Conservation (phyloP, 108 stramenopile species). For the Schizochytrium sp. region DNA sequence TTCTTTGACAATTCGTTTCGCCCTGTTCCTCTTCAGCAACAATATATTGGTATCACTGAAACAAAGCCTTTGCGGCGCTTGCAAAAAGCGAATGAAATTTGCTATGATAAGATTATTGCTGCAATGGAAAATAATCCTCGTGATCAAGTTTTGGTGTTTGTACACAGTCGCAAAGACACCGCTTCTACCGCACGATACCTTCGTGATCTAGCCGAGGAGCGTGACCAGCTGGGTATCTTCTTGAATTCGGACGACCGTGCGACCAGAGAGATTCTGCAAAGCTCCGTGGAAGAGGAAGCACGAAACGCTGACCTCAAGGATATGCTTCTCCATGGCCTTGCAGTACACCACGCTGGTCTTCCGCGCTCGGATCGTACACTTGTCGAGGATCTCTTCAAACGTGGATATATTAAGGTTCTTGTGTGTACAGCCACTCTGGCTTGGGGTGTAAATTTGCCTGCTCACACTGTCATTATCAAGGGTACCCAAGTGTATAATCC, state of each 20-base stretch:
- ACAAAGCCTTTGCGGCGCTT: slow-evolving; percentile 97
- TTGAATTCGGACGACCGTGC: slow-evolving; percentile 87
- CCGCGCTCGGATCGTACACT: slow-evolving; percentile 91
- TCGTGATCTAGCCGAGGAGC: slow-evolving; percentile 90
- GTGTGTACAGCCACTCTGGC: slow-evolving; percentile 97
- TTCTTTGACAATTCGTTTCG: slow-evolving; percentile 99
- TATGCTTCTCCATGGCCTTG: slow-evolving; percentile 94
- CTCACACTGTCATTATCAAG: slow-evolving; percentile 98
- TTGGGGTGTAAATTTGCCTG: slow-evolving; percentile 99
- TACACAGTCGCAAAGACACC: slow-evolving; percentile 97
- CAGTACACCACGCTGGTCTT: slow-evolving; percentile 99
- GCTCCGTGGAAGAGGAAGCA: slow-evolving; percentile 74
- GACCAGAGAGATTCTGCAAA: slow-evolving; percentile 90
- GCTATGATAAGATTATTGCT: slow-evolving; percentile 93
- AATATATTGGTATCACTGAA: slow-evolving; percentile 98
- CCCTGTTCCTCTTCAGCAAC: slow-evolving; percentile 99
- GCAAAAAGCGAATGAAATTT: slow-evolving; percentile 97
- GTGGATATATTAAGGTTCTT: slow-evolving; percentile 94
- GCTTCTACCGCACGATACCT: slow-evolving; percentile 97
- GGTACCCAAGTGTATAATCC: slow-evolving; percentile 99
- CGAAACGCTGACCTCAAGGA: slow-evolving; percentile 94
- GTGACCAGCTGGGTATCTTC: slow-evolving; percentile 87
- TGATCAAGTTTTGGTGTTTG: slow-evolving; percentile 96
- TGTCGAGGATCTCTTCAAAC: slow-evolving; percentile 97
- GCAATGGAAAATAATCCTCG: slow-evolving; percentile 80